Conservation (phyloP, 768 basidiomycete species). For the Termitomyces sp. region DNA sequence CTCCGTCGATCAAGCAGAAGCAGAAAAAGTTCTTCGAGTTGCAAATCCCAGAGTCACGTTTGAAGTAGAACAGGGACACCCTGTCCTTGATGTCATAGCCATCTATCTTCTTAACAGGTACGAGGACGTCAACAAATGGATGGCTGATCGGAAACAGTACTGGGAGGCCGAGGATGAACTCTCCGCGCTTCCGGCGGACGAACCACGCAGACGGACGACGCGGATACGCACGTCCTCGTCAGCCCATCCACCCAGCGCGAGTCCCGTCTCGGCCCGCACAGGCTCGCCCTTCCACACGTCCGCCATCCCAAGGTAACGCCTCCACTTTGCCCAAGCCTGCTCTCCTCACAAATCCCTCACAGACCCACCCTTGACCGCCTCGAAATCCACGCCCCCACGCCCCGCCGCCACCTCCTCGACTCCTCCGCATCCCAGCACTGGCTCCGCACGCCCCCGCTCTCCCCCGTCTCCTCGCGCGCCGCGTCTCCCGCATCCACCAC, state of each 20-base stretch:
- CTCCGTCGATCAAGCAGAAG: too few relatives aligned
- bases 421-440: slow-evolving; percentile 56
- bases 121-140: too few relatives aligned
- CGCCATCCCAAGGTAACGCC: neutral
- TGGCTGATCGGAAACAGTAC: too few relatives aligned
- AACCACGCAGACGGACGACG: slow-evolving; percentile 22
- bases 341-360: neutral
- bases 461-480: slow-evolving; percentile 44
- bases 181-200: slow-evolving; percentile 36
- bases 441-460: slow-evolving; percentile 48
- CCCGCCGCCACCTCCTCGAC: slow-evolving; percentile 64
- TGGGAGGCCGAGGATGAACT: too few relatives aligned
- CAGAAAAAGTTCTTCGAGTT: too few relatives aligned
- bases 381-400: slow-evolving; percentile 60
- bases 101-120: too few relatives aligned
- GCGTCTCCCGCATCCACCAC: slow-evolving; percentile 38
- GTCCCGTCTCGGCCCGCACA: slow-evolving; percentile 17
- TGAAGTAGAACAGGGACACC: too few relatives aligned
- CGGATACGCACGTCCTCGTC: slow-evolving; percentile 31
- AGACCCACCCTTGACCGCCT: slow-evolving; percentile 9
- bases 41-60: too few relatives aligned
- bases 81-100: too few relatives aligned
- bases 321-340: too few relatives aligned
- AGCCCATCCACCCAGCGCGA: slow-evolving; percentile 24
- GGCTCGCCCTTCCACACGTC: slow-evolving; percentile 10